Conservation (phyloP, 768 basidiomycete species). For the Hygrophorus russula region DNA sequence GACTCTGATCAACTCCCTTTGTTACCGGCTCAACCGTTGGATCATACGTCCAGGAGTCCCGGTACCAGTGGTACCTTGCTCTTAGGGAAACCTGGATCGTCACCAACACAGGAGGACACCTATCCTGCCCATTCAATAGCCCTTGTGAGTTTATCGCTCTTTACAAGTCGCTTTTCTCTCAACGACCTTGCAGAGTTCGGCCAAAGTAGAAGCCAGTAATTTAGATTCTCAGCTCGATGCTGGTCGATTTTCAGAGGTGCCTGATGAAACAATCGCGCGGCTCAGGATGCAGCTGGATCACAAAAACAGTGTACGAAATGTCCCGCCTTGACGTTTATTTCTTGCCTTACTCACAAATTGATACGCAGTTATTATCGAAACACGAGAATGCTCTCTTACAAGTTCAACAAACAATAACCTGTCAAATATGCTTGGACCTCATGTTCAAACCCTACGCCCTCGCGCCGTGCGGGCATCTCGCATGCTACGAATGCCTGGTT, state of each 20-base stretch:
- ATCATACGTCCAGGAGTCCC: too few species aligned
- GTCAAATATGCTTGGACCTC: conserved; percentile 71
- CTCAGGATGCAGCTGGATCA: conserved; percentile 33
- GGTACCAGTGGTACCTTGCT: too few species aligned
- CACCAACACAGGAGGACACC: too few species aligned
- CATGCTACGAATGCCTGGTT: conserved; percentile 62
- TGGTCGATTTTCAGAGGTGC: too few species aligned
- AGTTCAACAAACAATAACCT: conserved; percentile 55
- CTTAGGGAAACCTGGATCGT: too few species aligned
- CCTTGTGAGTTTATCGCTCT: too few species aligned
- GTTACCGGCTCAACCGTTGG: conserved; percentile 14
- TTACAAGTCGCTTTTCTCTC: too few species aligned
- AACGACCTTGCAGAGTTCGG: too few species aligned
- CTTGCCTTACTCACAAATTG: background rate
- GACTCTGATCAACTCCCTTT: too few species aligned
- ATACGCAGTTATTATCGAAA: conserved; percentile 32
- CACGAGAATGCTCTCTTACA: conserved; percentile 44
- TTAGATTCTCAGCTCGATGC: too few species aligned
- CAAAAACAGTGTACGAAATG: conserved; percentile 25
- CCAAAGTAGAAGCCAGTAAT: too few species aligned
- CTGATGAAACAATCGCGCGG: conserved; percentile 9
- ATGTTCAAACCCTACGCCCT: conserved; percentile 66
- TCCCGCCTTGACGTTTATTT: background rate
- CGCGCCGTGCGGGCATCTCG: conserved; percentile 65
- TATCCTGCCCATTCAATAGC: too few species aligned